A percentile compares a stretch with the other conserved stretches of the same genome.
These are phyloP conservation scores for Clavariopsis aquatica DNA, from an alignment of 495 filamentous ascomycete genomes.

Conservation along the genomic window DNA sequence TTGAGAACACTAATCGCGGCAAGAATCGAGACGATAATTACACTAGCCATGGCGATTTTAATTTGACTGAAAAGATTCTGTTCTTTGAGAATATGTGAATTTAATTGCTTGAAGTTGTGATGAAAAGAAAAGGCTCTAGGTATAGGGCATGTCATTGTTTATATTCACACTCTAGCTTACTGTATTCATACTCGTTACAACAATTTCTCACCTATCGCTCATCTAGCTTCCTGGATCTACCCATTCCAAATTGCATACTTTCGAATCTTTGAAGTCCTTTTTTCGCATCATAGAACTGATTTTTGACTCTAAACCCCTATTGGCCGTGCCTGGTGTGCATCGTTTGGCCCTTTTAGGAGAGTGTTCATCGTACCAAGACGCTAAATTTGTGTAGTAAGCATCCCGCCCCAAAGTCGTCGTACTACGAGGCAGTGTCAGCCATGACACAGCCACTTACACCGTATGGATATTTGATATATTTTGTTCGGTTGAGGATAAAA, in stretches of 20 bases:
- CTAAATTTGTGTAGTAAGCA: not conserved
- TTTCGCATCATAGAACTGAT: not conserved
- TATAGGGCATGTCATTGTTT: too few relatives aligned
- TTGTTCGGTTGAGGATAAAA: too few relatives aligned
- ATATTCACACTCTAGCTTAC: too few relatives aligned
- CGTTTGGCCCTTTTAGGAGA: not conserved
- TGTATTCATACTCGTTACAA: too few relatives aligned
- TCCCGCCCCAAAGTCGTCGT: too few relatives aligned
- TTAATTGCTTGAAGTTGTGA: not conserved
- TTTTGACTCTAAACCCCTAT: not conserved
- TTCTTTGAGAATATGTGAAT: not conserved
- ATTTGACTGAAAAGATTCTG: not conserved
- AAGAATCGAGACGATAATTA: not conserved
- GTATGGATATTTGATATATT: too few relatives aligned
- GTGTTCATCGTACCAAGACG: not conserved
- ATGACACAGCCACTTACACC: too few relatives aligned
- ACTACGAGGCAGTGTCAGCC: too few relatives aligned
- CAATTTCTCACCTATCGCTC: not conserved
- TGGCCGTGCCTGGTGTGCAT: not conserved
- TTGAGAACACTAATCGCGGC: not conserved
- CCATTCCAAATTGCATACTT: not conserved
- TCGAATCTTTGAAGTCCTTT: not conserved
- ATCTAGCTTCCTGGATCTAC: not conserved
- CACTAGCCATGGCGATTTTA: not conserved
- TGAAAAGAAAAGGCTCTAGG: not conserved